A percentile compares a stretch with the other conserved stretches of the same genome.
Conservation (phyloP, 768 basidiomycete genomes). For the Boletus pseudo-olivaceus region DNA sequence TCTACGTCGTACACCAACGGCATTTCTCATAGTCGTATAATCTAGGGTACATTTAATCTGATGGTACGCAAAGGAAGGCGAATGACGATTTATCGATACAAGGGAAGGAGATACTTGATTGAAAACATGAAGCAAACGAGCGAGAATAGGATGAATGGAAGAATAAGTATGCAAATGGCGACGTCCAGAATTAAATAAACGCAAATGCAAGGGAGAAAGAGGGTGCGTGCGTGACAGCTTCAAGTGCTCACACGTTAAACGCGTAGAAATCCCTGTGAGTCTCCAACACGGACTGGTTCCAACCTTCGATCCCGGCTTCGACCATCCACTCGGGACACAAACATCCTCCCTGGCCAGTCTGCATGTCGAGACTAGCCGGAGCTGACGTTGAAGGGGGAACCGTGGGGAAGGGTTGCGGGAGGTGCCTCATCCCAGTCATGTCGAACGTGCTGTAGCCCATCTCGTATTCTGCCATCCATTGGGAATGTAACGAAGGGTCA, state of each 20-base stretch:
- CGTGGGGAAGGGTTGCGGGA: neutral
- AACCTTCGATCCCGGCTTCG: conserved; percentile 9
- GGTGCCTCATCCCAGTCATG: neutral
- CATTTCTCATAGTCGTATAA: neutral
- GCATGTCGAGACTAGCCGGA: neutral
- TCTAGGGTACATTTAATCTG: neutral
- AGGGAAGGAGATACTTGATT: neutral
- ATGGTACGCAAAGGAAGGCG: neutral
- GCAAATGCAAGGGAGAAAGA: neutral
- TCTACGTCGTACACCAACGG: neutral
- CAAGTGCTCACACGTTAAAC: neutral
- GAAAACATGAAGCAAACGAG: neutral
- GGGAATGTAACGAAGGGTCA: neutral
- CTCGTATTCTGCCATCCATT: conserved; percentile 10
- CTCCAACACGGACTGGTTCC: conserved; percentile 9
- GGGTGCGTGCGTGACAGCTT: neutral
- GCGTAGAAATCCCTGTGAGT: neutral
- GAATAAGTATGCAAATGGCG: neutral
- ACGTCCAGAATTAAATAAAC: too few relatives aligned
- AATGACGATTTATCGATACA: neutral
- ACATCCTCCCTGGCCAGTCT: neutral
- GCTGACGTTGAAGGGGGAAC: too few relatives aligned
- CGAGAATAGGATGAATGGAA: neutral
- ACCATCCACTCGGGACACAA: conserved; percentile 18
- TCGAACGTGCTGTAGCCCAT: neutral